Conservation (phyloP, 1,139 yeast genomes). For the Petasospora fabianii region DNA sequence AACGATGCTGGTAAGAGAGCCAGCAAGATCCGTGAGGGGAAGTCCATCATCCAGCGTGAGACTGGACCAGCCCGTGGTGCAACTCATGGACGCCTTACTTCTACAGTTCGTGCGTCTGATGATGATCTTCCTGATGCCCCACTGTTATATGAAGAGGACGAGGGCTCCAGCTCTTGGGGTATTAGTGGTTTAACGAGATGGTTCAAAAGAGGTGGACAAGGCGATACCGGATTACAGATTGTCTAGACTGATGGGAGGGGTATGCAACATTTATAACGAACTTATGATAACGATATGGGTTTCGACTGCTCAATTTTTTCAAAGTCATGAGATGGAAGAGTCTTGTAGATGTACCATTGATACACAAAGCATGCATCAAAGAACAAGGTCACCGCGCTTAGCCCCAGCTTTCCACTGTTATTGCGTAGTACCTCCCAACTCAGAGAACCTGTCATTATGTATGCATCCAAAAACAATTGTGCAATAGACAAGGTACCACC, state of each 20-base stretch:
- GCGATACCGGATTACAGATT: too few relatives aligned
- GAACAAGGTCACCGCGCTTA: slow-evolving; percentile 33
- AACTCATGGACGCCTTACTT: background rate
- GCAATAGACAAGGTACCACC: slow-evolving; percentile 51
- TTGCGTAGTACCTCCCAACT: slow-evolving; percentile 23
- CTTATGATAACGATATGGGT: too few relatives aligned
- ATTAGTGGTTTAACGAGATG: slow-evolving; percentile 1
- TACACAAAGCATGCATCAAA: slow-evolving; percentile 33
- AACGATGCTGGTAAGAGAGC: slow-evolving; percentile 11
- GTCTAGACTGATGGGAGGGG: too few relatives aligned
- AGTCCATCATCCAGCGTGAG: slow-evolving; percentile 25
- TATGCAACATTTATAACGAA: too few relatives aligned
- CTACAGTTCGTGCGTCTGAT: background rate
- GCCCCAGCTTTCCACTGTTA: slow-evolving; percentile 35
- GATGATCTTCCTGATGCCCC: background rate
- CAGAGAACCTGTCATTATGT: slow-evolving; percentile 20
- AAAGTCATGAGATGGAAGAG: background rate
- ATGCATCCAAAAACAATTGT: slow-evolving; percentile 39
- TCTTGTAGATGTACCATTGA: slow-evolving; percentile 22
- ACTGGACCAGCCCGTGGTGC: slow-evolving; percentile 9
- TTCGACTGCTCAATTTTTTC: background rate
- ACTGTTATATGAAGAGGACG: slow-evolving; percentile 1
- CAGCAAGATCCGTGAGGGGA: background rate
- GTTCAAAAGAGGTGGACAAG: too few relatives aligned
- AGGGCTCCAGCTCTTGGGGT: background rate